Percentiles rank a stretch among this genome's conserved stretches.
Conservation (phyloP, 1,284 basidiomycete species). For the Anthracocystis panici-leucophaei region DNA sequence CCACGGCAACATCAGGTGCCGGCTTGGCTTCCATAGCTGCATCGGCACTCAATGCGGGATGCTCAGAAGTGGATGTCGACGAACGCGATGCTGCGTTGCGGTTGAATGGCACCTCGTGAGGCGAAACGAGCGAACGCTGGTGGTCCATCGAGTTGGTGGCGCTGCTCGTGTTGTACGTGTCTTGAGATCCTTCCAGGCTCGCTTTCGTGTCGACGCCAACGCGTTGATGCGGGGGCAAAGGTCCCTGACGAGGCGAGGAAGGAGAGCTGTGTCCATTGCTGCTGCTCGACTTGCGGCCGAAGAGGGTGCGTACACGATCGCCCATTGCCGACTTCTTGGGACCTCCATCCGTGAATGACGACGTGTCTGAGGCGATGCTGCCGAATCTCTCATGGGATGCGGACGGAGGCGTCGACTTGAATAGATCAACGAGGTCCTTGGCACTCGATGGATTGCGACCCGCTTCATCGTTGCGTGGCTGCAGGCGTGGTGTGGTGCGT, state of each 20-base stretch:
- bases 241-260: constrained; percentile 23
- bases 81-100: constrained; percentile 27
- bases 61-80: constrained; percentile 40
- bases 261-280: constrained; percentile 32
- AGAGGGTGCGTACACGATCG: constrained; percentile 47
- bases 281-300: constrained; percentile 48
- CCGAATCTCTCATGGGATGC: constrained; percentile 30
- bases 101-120: constrained; percentile 26
- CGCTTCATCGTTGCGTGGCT: constrained; percentile 39
- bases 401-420: constrained; percentile 54
- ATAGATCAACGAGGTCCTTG: constrained; percentile 54
- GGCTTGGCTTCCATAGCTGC: constrained; percentile 24
- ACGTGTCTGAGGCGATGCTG: constrained; percentile 19
- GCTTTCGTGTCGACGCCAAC: constrained; percentile 30
- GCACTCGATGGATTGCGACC: constrained; percentile 18
- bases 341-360: constrained; percentile 17
- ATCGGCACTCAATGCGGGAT: constrained; percentile 17
- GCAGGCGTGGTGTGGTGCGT: constrained; percentile 28
- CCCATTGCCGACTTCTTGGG: constrained; percentile 41
- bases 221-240: constrained; percentile 19
- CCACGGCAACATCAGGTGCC: constrained; percentile 25
- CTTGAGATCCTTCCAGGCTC: constrained; percentile 39
- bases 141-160: constrained; percentile 42
- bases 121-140: constrained; percentile 29
- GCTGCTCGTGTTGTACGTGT: constrained; percentile 40